phyloP scores from a whole-genome alignment of 164 flowering plant species.

The Houttuynia cordata region DNA sequence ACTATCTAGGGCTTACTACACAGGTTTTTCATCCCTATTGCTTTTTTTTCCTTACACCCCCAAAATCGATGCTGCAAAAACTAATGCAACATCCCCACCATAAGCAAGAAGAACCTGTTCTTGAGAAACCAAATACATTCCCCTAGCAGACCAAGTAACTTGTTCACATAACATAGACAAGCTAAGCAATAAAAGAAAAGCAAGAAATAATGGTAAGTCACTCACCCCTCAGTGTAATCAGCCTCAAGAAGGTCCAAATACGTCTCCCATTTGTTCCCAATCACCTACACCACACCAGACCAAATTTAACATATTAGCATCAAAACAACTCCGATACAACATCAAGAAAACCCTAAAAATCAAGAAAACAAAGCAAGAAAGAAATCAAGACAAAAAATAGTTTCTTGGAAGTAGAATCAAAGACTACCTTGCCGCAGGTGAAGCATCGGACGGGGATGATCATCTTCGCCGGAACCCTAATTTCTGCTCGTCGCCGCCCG shows the following conservation, averaged over 20 bases:
- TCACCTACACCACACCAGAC: slow-evolving; percentile 29
- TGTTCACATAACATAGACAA: neutral
- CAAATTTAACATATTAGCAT: neutral
- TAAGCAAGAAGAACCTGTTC: no score
- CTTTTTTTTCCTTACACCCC: no score
- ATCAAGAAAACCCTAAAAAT: neutral
- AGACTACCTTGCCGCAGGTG: slow-evolving; percentile 64
- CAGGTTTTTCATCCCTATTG: no score
- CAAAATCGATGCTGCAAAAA: no score
- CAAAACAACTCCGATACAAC: neutral
- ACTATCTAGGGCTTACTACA: no score
- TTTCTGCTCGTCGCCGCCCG: no score
- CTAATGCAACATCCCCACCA: no score
- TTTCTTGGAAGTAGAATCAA: no score
- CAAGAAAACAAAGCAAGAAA: neutral
- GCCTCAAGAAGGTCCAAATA: slow-evolving; percentile 85
- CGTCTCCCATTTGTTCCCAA: slow-evolving; percentile 84
- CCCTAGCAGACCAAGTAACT: neutral
- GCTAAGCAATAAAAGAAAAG: neutral
- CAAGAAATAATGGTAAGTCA: neutral
- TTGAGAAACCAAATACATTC: no score
- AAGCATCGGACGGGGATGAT: slow-evolving; percentile 88
- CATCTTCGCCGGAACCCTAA: slow-evolving; percentile 18
- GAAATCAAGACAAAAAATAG: no score
- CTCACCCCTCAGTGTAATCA: slow-evolving; percentile 79